These are phyloP conservation scores for Astrephomene gubernaculifera DNA, from an alignment of 139 green algal species.

Conservation along the genomic window DNA sequence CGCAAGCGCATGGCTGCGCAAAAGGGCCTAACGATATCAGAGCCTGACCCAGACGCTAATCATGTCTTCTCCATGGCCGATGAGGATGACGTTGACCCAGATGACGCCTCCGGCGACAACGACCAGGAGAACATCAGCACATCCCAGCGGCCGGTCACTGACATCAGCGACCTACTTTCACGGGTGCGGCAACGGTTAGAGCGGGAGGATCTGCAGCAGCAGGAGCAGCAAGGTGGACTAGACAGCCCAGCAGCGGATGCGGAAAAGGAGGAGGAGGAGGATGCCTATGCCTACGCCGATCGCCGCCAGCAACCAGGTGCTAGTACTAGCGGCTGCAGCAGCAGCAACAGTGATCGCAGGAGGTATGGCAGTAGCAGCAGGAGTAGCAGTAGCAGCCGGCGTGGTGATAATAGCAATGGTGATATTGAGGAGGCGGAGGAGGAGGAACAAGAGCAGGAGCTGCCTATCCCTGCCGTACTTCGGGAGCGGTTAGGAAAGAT, in stretches of 20 bases:
- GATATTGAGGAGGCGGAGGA: slow-evolving; percentile 8
- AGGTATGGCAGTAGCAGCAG: not conserved
- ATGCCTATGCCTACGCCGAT: not conserved
- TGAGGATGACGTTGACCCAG: not conserved
- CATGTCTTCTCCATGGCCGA: too few species aligned
- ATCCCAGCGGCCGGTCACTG: too few species aligned
- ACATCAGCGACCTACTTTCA: too few species aligned
- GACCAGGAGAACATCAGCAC: not conserved
- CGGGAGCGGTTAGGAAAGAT: slow-evolving; percentile 6
- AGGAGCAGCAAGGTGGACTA: too few species aligned
- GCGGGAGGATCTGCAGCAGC: too few species aligned
- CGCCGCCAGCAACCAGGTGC: slow-evolving; percentile 25
- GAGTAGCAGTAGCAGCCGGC: not conserved
- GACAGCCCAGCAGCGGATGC: too few species aligned
- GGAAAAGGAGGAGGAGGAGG: not conserved
- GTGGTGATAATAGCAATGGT: not conserved
- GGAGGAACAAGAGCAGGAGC: not conserved
- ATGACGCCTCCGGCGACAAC: not conserved
- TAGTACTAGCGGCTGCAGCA: not conserved
- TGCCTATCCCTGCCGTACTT: not conserved
- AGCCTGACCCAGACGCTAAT: too few species aligned
- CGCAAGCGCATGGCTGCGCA: slow-evolving; percentile 1
- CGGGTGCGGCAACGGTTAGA: too few species aligned
- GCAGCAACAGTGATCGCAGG: not conserved
- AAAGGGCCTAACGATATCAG: slow-evolving; percentile 11